Percentiles rank a stretch among this genome's conserved stretches.
Conservation (phyloP, 2,329 filamentous ascomycete genomes). For the Penicillium sumatraense region DNA sequence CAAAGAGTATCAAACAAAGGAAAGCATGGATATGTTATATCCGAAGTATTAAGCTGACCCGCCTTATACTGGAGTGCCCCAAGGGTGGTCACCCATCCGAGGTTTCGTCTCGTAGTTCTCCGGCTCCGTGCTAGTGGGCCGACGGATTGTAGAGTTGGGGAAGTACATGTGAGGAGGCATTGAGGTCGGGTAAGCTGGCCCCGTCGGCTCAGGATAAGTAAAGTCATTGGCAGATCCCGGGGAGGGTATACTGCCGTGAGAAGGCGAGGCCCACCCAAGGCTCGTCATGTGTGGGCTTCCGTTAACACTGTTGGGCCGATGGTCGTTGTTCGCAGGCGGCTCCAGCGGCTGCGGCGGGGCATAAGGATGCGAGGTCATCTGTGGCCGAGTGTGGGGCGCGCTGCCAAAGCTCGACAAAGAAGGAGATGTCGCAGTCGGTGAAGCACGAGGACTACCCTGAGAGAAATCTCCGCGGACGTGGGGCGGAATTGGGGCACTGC, state of each 20-base stretch:
- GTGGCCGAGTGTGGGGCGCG: conserved; percentile 55
- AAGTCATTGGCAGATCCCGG: conserved; percentile 75
- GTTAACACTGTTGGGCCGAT: conserved; percentile 72
- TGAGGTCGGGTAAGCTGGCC: conserved; percentile 53
- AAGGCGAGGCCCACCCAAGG: conserved; percentile 85
- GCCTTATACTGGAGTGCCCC: conserved; percentile 42
- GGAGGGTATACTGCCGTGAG: conserved; percentile 72
- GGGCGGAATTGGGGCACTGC: conserved; percentile 76
- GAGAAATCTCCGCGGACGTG: conserved; percentile 79
- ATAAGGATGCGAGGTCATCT: conserved; percentile 87
- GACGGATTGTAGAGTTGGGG: conserved; percentile 67
- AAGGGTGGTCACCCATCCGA: conserved; percentile 39
- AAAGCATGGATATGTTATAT: conserved; percentile 12
- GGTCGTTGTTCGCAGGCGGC: conserved; percentile 76
- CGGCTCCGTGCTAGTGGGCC: conserved; percentile 76
- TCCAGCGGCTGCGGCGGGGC: conserved; percentile 85
- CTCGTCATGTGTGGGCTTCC: conserved; percentile 85
- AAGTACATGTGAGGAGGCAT: conserved; percentile 72
- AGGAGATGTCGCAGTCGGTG: conserved; percentile 67
- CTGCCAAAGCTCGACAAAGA: conserved; percentile 64
- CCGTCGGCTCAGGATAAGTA: conserved; percentile 75
- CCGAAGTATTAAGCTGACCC: conserved; percentile 2
- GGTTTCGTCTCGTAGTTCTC: conserved; percentile 68
- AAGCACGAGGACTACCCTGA: conserved; percentile 69
- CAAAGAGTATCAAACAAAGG: conserved; percentile 22